Conservation (phyloP, 352 stramenopile genomes). For the Pythium biforme region DNA sequence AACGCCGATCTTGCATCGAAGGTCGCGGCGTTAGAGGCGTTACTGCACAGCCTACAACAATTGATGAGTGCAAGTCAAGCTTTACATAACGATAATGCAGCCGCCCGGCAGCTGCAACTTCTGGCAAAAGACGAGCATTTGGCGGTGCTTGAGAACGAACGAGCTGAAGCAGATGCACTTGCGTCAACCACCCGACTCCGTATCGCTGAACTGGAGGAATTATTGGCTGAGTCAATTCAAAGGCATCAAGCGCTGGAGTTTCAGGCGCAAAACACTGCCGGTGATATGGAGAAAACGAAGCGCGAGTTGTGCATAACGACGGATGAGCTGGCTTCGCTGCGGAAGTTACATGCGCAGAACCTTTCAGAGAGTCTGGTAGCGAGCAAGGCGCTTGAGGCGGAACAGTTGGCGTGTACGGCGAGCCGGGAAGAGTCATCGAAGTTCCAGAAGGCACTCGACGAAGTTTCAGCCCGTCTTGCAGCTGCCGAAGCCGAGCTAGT, state of each 20-base stretch:
- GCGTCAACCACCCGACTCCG: neutral
- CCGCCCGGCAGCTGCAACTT: neutral
- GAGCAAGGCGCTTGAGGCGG: neutral
- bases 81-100: neutral
- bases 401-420: neutral
- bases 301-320: neutral
- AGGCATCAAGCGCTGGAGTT: neutral
- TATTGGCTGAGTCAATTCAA: neutral
- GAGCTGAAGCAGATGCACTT: neutral
- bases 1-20: neutral
- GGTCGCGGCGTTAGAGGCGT: neutral
- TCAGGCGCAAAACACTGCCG: neutral
- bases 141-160: neutral
- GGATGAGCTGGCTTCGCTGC: neutral
- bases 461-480: neutral
- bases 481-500: constrained; percentile 23
- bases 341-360: neutral
- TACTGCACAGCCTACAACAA: neutral
- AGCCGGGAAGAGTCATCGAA: neutral
- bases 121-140: neutral
- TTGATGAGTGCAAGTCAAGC: neutral
- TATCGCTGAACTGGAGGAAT: neutral
- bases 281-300: neutral
- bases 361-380: neutral
- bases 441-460: neutral